Conservation (phyloP, 164 flowering plant genomes). For the Stephania japonica region DNA sequence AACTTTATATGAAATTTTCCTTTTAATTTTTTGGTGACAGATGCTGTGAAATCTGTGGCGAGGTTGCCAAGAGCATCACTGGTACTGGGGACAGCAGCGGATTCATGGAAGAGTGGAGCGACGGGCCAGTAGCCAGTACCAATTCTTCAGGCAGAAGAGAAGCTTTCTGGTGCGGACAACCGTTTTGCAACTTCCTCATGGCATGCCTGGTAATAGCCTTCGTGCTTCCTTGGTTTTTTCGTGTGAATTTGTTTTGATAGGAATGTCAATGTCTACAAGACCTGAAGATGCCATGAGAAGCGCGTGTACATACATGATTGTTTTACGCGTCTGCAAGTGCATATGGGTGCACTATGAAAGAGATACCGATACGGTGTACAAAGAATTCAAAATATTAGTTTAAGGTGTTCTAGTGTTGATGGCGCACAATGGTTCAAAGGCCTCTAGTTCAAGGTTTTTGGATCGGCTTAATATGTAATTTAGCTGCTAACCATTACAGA, state of each 20-base stretch:
- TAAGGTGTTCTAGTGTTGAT: not conserved
- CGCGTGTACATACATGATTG: not conserved
- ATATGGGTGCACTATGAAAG: not conserved
- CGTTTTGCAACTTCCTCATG: conserved; percentile 41
- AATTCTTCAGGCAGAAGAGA: conserved; percentile 15
- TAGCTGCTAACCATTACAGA: not conserved
- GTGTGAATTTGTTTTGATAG: conserved; percentile 27
- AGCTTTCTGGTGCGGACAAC: conserved; percentile 26
- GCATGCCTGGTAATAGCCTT: conserved; percentile 43
- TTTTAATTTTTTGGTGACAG: conserved; percentile 18
- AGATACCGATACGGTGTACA: not conserved
- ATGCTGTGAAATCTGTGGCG: conserved; percentile 47
- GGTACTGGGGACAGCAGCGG: conserved; percentile 23
- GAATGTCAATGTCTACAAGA: not conserved
- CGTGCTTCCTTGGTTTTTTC: conserved; percentile 51
- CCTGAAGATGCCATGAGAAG: not conserved
- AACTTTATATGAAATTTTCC: not conserved
- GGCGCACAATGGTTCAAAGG: not conserved
- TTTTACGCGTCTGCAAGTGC: conserved; percentile 1
- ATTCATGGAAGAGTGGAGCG: conserved; percentile 31
- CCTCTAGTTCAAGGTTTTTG: not conserved
- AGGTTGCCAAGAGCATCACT: conserved; percentile 32
- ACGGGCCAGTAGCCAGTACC: conserved; percentile 1
- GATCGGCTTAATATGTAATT: not conserved
- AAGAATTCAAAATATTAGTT: not conserved